Evolutionary conservation across 495 filamentous ascomycete genomes (phyloP).

Genomic region (Neurospora sp.): DNA sequence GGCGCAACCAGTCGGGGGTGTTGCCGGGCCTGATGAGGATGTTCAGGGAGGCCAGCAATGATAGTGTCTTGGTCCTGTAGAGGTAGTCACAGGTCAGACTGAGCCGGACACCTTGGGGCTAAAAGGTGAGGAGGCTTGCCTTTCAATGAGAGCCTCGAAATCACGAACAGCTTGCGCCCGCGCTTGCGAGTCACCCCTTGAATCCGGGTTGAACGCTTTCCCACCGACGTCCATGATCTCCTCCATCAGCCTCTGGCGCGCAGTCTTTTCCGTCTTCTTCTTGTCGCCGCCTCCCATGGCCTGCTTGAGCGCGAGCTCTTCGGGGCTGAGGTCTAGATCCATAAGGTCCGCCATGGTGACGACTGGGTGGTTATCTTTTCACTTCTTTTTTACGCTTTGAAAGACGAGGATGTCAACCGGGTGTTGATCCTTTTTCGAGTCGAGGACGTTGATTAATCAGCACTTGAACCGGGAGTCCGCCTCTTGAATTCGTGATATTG

Average conservation of each 20-base stretch:
- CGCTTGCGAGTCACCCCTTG: slow-evolving; percentile 14
- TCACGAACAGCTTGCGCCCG: slow-evolving; percentile 20
- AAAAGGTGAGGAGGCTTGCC: slow-evolving; percentile 18
- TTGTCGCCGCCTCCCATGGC: not conserved
- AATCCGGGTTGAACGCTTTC: slow-evolving; percentile 32
- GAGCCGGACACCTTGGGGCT: not conserved
- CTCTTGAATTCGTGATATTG: not conserved
- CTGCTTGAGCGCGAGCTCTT: not conserved
- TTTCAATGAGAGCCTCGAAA: slow-evolving; percentile 30
- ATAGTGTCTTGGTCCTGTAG: slow-evolving; percentile 31
- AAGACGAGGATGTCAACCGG: not conserved
- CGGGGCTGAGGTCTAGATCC: not conserved
- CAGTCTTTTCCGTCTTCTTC: slow-evolving; percentile 6
- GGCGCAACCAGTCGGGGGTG: slow-evolving; percentile 38
- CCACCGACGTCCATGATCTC: slow-evolving; percentile 25
- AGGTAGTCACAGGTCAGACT: slow-evolving; percentile 17
- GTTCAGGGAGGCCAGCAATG: slow-evolving; percentile 36
- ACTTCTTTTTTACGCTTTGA: not conserved
- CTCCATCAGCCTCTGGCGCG: slow-evolving; percentile 18
- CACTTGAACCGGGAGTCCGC: not conserved
- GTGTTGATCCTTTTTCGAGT: not conserved
- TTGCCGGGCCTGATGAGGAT: slow-evolving; percentile 34
- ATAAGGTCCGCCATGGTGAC: not conserved
- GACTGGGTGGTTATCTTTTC: not conserved
- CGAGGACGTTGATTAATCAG: not conserved